Evolutionary conservation across 75 land plant genomes (phyloP).

Genomic region (Chamaecyparis obtusa): DNA sequence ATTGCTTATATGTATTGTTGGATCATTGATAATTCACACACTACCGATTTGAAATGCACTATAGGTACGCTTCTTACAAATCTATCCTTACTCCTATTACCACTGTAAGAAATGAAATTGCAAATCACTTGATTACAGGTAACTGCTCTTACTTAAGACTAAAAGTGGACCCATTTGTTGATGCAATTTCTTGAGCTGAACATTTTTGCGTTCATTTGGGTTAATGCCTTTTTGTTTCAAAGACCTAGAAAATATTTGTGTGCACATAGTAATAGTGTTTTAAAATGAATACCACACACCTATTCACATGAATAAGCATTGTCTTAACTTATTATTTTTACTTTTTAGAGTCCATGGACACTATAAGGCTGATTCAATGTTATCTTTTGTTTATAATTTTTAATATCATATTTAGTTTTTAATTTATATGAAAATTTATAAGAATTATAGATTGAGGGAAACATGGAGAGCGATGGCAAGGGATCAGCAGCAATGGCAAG

Average conservation of each 20-base stretch:
- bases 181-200: background rate
- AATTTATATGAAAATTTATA: background rate
- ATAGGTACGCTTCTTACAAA: constrained; percentile 79
- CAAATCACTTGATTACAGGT: constrained; percentile 72
- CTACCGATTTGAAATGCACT: background rate
- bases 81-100: constrained; percentile 76
- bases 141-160: constrained; percentile 5
- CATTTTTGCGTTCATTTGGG: background rate
- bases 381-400: background rate
- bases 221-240: background rate
- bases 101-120: constrained; percentile 88
- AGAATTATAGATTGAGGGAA: no score
- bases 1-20: background rate
- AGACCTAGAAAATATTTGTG: background rate
- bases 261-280: background rate
- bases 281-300: background rate
- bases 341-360: background rate
- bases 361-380: background rate
- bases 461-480: no score
- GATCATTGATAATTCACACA: background rate
- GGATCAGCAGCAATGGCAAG: no score
- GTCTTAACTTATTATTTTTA: background rate
- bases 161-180: background rate
- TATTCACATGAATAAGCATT: background rate
- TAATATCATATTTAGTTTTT: background rate